Evolutionary conservation across 208 protist genomes (phyloP).

Genomic region (Endotrypanum monterogeii): DNA sequence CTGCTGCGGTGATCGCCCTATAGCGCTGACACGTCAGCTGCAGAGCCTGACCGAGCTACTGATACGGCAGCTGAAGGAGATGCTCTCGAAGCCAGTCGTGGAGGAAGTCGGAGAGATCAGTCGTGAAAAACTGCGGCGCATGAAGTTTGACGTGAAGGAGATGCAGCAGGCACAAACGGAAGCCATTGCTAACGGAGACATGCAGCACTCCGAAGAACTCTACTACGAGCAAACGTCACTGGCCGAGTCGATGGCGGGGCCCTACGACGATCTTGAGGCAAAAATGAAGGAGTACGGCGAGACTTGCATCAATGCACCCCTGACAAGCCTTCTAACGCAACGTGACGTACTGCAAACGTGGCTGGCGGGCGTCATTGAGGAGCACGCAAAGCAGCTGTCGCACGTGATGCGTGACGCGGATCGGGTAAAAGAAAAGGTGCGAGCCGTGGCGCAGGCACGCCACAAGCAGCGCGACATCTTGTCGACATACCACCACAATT

Average conservation of each 20-base stretch:
- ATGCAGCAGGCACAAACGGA: constrained; percentile 74
- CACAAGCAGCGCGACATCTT: constrained; percentile 37
- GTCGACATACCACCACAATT: constrained; percentile 40
- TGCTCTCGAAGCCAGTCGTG: constrained; percentile 38
- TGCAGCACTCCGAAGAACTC: constrained; percentile 75
- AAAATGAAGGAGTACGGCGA: constrained; percentile 43
- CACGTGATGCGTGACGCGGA: constrained; percentile 45
- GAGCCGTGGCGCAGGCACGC: constrained; percentile 34
- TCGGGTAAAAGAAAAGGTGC: constrained; percentile 32
- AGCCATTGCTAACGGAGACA: constrained; percentile 79
- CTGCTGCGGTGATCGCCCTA: constrained; percentile 18
- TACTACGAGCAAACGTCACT: constrained; percentile 81
- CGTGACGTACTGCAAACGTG: constrained; percentile 27
- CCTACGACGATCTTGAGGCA: constrained; percentile 62
- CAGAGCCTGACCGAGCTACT: constrained; percentile 47
- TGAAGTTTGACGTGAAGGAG: constrained; percentile 75
- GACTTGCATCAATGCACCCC: constrained; percentile 32
- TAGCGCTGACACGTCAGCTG: constrained; percentile 30
- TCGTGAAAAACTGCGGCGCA: constrained; percentile 69
- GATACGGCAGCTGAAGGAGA: constrained; percentile 48
- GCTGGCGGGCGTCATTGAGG: constrained; percentile 16
- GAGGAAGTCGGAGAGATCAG: constrained; percentile 44
- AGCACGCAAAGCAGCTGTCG: constrained; percentile 6
- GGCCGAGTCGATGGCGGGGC: constrained; percentile 57
- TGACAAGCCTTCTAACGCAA: constrained; percentile 29